A percentile compares a stretch with the other conserved stretches of the same genome.
Conservation (phyloP, 306 rosid genomes). For the Senna siamea region DNA sequence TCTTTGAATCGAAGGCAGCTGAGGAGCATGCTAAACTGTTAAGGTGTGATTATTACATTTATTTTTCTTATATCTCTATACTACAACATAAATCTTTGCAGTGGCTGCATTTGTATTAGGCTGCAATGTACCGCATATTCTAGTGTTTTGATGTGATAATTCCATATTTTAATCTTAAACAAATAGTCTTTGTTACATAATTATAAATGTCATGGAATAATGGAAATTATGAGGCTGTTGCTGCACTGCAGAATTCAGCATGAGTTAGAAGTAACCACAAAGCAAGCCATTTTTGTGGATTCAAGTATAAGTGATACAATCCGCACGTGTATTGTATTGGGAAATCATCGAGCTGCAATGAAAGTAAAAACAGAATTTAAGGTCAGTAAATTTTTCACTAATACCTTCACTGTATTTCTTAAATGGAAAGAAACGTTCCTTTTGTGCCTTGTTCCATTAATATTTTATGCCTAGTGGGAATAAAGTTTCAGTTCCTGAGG, state of each 20-base stretch:
- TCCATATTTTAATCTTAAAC: constrained; percentile 8
- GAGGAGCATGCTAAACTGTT: constrained; percentile 94
- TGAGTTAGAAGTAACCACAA: constrained; percentile 85
- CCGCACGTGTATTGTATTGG: constrained; percentile 96
- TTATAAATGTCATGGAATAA: constrained; percentile 24
- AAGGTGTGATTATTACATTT: constrained; percentile 56
- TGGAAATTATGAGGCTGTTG: constrained; percentile 30
- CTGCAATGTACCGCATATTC: constrained; percentile 17
- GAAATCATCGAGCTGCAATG: constrained; percentile 90
- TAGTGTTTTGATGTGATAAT: constrained; percentile 25
- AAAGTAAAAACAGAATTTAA: constrained; percentile 94
- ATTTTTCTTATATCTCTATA: constrained; percentile 11
- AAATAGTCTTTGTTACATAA: constrained; percentile 23
- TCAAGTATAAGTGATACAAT: constrained; percentile 95
- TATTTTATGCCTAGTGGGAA: constrained; percentile 8
- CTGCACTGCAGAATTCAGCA: constrained; percentile 76
- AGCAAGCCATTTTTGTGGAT: constrained; percentile 98
- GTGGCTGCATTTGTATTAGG: constrained; percentile 26
- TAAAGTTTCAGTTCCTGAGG: constrained; percentile 26
- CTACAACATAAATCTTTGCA: constrained; percentile 14
- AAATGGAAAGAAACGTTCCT: constrained; percentile 20
- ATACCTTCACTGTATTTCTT: constrained; percentile 14
- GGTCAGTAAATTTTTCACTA: constrained; percentile 55
- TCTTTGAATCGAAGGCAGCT: constrained; percentile 91
- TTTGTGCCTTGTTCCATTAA: constrained; percentile 27